A percentile compares a stretch with the other conserved stretches of the same genome.
Evolutionary conservation across 2,329 filamentous ascomycete species (phyloP).

Genomic region (Curvularia eragrostidis): DNA sequence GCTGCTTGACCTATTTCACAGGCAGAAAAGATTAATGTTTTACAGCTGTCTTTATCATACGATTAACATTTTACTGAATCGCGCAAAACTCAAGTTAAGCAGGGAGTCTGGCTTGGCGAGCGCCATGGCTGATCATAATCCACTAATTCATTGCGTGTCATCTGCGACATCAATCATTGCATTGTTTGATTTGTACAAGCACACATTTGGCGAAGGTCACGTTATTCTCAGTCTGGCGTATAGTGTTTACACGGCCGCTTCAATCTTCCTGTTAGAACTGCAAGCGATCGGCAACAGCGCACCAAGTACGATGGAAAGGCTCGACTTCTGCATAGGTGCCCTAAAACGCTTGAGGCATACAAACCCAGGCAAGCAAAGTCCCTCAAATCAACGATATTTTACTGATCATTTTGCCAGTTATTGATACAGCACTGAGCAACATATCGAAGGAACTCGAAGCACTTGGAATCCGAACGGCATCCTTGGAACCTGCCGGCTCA

Average conservation of each 20-base stretch:
- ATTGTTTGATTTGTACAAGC: background rate
- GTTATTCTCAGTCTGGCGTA: background rate
- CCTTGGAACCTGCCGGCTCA: background rate
- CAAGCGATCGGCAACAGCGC: background rate
- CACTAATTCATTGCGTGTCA: background rate
- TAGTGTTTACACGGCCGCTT: background rate
- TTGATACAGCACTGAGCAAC: background rate
- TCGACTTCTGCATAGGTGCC: background rate
- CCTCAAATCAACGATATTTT: background rate
- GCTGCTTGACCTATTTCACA: background rate
- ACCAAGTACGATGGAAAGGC: background rate
- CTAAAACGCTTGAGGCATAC: background rate
- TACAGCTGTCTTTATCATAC: background rate
- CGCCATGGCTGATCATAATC: background rate
- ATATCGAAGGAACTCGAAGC: background rate
- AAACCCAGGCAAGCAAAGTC: background rate
- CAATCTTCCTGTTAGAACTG: background rate
- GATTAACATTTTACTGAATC: background rate
- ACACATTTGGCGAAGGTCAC: background rate
- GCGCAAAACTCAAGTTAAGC: background rate
- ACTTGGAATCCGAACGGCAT: background rate
- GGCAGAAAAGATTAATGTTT: background rate
- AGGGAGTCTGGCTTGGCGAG: background rate
- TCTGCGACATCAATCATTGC: background rate
- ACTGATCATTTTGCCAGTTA: background rate